Evolutionary conservation across 495 filamentous ascomycete genomes (phyloP), one percentile per base, ranked within the genome.

Genomic region (Chlorociboria aeruginascens): DNA sequence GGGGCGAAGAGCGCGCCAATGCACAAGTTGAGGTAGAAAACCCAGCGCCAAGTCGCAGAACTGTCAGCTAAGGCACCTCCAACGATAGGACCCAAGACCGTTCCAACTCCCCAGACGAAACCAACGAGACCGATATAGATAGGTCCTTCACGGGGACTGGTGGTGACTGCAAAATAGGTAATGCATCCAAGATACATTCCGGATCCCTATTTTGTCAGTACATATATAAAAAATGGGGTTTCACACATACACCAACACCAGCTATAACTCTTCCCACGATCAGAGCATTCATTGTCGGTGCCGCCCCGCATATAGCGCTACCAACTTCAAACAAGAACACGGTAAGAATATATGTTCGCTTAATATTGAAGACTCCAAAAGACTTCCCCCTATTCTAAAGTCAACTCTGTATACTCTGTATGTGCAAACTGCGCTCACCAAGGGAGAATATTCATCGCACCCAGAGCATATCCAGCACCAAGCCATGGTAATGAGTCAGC

Each of bases 31-130:
- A 45, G 29, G 14, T 31, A 45, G 42, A 45, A 45, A 9, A 28
- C 34, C 81, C 77, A 81, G 6, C 77, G 55, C 75, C 75, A 81
- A 1, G 64, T 70, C 13, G 69, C 68, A 17, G 32, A 32, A 38
- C 56, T 67, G 43, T 71, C 65, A 12, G 69, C 64, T 49, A 85
- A 83, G 7, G 70, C 73, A 31, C 78, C 79, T 7, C 79, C 79
- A 32, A 83, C 59, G 51, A 82, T 55, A 8, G 78, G 79, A 1
- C 77, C 78, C 0, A 78, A 54, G 0, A 74, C 62, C 0, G 57
- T 66, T 14, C 73, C 73, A 10, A 69, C 12, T 2, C 75, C 76
- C 68, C 67, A 79, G 37, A 55, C 40, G 40, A 63, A 48, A 32
- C 61, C 62, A 9, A 54, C 55, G 17, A 65, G 43, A 39, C 61